Percentiles rank a stretch among this genome's conserved stretches.
Conservation (phyloP, 2,329 filamentous ascomycete genomes). For the Aspergillus udagawae region DNA sequence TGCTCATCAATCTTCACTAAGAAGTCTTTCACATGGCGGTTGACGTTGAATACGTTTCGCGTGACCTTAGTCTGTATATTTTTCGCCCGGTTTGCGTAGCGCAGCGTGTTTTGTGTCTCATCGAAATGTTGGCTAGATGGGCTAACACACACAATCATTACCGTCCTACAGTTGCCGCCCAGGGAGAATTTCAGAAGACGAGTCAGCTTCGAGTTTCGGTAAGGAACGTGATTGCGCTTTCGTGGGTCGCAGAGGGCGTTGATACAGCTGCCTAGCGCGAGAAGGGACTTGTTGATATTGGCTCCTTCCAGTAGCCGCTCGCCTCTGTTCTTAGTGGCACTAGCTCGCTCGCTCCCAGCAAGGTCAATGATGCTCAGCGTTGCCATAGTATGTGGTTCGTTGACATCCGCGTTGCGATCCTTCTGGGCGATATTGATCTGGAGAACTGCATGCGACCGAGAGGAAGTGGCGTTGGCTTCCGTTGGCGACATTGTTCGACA, state of each 20-base stretch:
- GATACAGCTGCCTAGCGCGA: slow-evolving; percentile 94
- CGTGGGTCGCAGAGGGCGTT: slow-evolving; percentile 93
- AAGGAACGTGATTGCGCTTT: slow-evolving; percentile 90
- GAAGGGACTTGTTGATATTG: slow-evolving; percentile 98
- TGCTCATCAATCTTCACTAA: slow-evolving; percentile 99
- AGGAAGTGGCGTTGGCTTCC: slow-evolving; percentile 95
- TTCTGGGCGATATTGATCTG: slow-evolving; percentile 96
- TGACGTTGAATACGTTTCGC: slow-evolving; percentile 98
- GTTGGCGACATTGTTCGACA: slow-evolving; percentile 94
- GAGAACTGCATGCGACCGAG: slow-evolving; percentile 91
- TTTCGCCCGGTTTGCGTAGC: slow-evolving; percentile 96
- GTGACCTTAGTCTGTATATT: slow-evolving; percentile 99
- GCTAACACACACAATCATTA: slow-evolving; percentile 99
- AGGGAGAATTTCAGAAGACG: slow-evolving; percentile 94
- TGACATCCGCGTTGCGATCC: slow-evolving; percentile 85
- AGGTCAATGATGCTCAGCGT: slow-evolving; percentile 97
- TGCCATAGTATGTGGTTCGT: slow-evolving; percentile 96
- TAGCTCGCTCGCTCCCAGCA: slow-evolving; percentile 91
- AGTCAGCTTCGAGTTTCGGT: slow-evolving; percentile 96
- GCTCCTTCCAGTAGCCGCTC: slow-evolving; percentile 88
- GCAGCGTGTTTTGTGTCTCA: slow-evolving; percentile 94
- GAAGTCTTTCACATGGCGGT: slow-evolving; percentile 98
- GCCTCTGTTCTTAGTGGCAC: slow-evolving; percentile 92
- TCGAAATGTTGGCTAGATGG: slow-evolving; percentile 96
- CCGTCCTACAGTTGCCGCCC: slow-evolving; percentile 95